Evolutionary conservation across 805 yeast genomes (phyloP).

Genomic region (Hemisphaericaspora nanyangensis): DNA sequence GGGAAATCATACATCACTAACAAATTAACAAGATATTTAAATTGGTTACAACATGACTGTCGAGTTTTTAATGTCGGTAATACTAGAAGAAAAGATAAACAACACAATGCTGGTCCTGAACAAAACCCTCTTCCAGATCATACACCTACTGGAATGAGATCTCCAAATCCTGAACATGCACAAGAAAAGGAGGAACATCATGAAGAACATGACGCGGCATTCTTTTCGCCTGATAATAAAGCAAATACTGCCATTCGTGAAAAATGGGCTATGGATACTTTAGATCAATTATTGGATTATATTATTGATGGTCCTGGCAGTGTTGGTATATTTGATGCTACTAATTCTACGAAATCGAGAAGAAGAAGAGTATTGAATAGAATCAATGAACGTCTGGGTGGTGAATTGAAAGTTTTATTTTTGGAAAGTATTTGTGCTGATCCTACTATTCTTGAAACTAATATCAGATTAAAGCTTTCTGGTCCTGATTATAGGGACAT

Average conservation of each 20-base stretch:
- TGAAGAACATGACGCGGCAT: conserved; percentile 66
- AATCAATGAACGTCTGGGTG: conserved; percentile 53
- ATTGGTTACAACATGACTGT: conserved; percentile 91
- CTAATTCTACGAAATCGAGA: conserved; percentile 69
- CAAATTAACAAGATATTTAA: conserved; percentile 82
- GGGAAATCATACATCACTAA: conserved; percentile 94
- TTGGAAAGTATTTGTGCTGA: conserved; percentile 88
- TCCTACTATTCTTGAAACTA: conserved; percentile 71
- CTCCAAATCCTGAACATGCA: conserved; percentile 1
- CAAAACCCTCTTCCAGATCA: conserved; percentile 51
- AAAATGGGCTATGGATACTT: conserved; percentile 94
- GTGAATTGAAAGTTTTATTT: conserved; percentile 72
- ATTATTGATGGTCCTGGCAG: conserved; percentile 78
- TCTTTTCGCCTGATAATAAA: conserved; percentile 78
- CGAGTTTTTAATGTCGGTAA: conserved; percentile 94
- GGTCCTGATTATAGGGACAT: conserved; percentile 92
- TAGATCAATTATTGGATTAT: conserved; percentile 79
- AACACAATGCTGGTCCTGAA: conserved; percentile 65
- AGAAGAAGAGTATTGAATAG: conserved; percentile 54
- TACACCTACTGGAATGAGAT: conserved; percentile 26
- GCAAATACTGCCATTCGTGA: conserved; percentile 68
- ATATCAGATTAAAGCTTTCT: conserved; percentile 76
- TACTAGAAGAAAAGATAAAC: conserved; percentile 76
- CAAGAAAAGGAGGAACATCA: conserved; percentile 1
- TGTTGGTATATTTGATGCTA: conserved; percentile 89